Evolutionary conservation across 176 grass and related monocot genomes (phyloP).

Genomic region (Zoysia japonica): DNA sequence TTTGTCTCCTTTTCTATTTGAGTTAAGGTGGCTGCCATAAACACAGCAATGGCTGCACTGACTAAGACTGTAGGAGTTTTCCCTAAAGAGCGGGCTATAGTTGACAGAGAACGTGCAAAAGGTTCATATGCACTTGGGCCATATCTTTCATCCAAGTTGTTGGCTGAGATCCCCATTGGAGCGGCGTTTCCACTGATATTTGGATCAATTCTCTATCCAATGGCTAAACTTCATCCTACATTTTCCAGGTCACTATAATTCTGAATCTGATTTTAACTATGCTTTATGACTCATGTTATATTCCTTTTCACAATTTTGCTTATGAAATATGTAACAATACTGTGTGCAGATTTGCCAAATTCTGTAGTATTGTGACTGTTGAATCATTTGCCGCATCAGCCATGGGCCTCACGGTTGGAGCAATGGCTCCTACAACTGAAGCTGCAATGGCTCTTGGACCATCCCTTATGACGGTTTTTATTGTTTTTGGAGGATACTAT

Average conservation of each 20-base stretch:
- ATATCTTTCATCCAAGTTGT: conserved; percentile 93
- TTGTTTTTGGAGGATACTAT: conserved; percentile 97
- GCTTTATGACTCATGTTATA: background rate
- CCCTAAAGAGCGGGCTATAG: conserved; percentile 90
- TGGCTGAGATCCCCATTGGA: conserved; percentile 86
- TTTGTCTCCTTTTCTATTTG: conserved; percentile 22
- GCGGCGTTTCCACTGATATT: conserved; percentile 91
- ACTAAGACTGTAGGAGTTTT: conserved; percentile 97
- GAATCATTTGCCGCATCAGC: conserved; percentile 95
- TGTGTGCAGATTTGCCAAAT: conserved; percentile 75
- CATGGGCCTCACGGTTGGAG: conserved; percentile 95
- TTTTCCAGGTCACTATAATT: conserved; percentile 63
- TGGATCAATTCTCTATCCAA: conserved; percentile 93
- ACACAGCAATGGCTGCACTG: conserved; percentile 97
- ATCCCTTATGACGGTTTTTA: conserved; percentile 97
- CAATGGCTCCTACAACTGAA: conserved; percentile 89
- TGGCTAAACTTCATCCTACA: conserved; percentile 88
- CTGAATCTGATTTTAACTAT: conserved; percentile 24
- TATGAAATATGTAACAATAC: background rate
- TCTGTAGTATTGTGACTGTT: conserved; percentile 84
- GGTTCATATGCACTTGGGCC: conserved; percentile 80
- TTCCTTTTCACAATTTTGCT: background rate
- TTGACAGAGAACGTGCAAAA: conserved; percentile 88
- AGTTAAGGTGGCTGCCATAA: conserved; percentile 88
- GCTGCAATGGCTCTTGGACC: conserved; percentile 97